phyloP scores from a whole-genome alignment of 257 asterid genomes.

The Solanum appendiculatum region DNA sequence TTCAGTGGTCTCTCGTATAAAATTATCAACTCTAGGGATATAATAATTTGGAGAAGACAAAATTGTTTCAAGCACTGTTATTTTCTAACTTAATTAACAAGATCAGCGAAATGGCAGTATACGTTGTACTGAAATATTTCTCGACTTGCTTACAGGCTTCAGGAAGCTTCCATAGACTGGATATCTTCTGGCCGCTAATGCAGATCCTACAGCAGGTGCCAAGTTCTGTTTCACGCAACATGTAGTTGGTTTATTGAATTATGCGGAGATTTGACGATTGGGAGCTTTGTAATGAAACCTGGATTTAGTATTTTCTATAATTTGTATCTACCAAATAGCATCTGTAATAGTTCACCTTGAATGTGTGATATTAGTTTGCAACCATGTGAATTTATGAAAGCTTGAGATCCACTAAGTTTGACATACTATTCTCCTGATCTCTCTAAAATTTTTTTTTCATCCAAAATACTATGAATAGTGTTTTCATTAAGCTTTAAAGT shows the following conservation, averaged over 20 bases:
- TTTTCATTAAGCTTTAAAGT: too few relatives aligned
- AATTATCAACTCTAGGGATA: background rate
- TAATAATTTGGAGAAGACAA: background rate
- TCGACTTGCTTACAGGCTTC: constrained; percentile 39
- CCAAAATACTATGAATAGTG: background rate
- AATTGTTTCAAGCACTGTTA: background rate
- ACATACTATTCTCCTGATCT: background rate
- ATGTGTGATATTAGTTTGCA: background rate
- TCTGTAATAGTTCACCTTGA: background rate
- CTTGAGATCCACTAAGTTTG: background rate
- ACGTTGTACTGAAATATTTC: background rate
- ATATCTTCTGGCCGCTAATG: constrained; percentile 97
- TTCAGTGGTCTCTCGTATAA: background rate
- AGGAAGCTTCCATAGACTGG: constrained; percentile 74
- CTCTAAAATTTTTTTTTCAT: background rate
- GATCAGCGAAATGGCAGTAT: background rate
- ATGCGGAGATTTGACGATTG: background rate
- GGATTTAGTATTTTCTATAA: background rate
- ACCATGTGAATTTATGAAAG: background rate
- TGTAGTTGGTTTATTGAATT: background rate
- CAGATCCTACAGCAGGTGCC: constrained; percentile 43
- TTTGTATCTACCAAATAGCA: background rate
- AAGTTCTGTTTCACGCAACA: background rate
- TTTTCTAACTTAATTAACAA: background rate
- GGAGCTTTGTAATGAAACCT: background rate